Percentiles rank a stretch among this genome's conserved stretches.
Evolutionary conservation across 176 grass and related monocot species (phyloP).

Genomic region (Musa schizocarpa): DNA sequence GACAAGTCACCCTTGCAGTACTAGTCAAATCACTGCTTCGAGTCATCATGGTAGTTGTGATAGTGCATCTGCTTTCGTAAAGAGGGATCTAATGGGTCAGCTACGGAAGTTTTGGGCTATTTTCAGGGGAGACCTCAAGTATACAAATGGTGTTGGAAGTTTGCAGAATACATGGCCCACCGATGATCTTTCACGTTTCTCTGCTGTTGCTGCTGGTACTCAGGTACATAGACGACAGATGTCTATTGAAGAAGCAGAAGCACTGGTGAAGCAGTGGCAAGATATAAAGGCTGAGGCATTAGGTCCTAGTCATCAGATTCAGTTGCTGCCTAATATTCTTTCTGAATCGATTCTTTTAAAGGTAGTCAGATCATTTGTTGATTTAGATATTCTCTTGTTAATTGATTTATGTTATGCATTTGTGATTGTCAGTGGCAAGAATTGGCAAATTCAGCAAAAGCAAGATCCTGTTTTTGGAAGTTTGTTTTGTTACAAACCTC

Average conservation of each 20-base stretch:
- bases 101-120: slow-evolving; percentile 51
- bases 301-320: slow-evolving; percentile 67
- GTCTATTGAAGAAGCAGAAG: slow-evolving; percentile 67
- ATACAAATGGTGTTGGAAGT: slow-evolving; percentile 16
- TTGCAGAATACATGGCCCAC: slow-evolving; percentile 6
- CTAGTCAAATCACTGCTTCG: slow-evolving; percentile 8
- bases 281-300: slow-evolving; percentile 83
- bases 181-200: slow-evolving; percentile 16
- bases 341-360: slow-evolving; percentile 75
- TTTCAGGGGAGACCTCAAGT: slow-evolving; percentile 28
- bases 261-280: slow-evolving; percentile 82
- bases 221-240: slow-evolving; percentile 38
- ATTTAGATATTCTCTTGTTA: background rate
- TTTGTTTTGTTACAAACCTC: slow-evolving; percentile 71
- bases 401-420: background rate
- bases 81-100: slow-evolving; percentile 27
- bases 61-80: slow-evolving; percentile 24
- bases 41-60: slow-evolving; percentile 30
- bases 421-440: slow-evolving; percentile 59
- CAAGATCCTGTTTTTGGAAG: slow-evolving; percentile 67
- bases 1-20: slow-evolving; percentile 13
- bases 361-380: slow-evolving; percentile 24
- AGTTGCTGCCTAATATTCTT: slow-evolving; percentile 53
- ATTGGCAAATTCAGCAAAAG: slow-evolving; percentile 54
- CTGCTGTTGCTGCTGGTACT: background rate